Percentiles rank a stretch among this genome's conserved stretches.
phyloP scores from a whole-genome alignment of 495 filamentous ascomycete genomes.

The Patellaria atrata region DNA sequence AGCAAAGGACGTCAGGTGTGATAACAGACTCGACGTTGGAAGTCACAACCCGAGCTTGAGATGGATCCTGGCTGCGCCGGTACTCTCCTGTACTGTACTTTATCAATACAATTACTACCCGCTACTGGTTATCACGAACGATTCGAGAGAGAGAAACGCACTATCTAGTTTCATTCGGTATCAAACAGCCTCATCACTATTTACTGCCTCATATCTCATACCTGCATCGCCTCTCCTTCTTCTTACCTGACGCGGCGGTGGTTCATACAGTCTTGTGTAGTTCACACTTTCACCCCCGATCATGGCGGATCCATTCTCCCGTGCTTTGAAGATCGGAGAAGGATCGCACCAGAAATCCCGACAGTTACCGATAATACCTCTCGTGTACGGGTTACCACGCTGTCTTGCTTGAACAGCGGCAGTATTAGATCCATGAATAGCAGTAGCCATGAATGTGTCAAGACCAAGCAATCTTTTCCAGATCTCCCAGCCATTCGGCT shows the following conservation, averaged over 20 bases:
- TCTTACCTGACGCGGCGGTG: conserved; percentile 49
- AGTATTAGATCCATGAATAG: conserved; percentile 33
- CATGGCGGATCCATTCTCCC: conserved; percentile 57
- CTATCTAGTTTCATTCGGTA: too few relatives aligned
- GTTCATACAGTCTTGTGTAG: conserved; percentile 82
- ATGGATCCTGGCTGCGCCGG: too few relatives aligned
- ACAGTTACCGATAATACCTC: conserved; percentile 71
- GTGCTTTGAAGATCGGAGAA: conserved; percentile 61
- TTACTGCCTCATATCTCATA: conserved; percentile 17
- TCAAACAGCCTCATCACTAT: conserved; percentile 12
- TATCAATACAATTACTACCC: too few relatives aligned
- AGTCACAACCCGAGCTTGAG: too few relatives aligned
- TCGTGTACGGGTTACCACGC: conserved; percentile 68
- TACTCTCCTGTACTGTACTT: too few relatives aligned
- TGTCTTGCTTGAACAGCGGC: conserved; percentile 40
- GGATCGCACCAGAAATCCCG: conserved; percentile 94
- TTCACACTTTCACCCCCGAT: conserved; percentile 68
- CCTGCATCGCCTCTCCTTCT: conserved; percentile 20
- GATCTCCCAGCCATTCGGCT: conserved; percentile 51
- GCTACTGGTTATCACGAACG: too few relatives aligned
- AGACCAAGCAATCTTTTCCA: conserved; percentile 78
- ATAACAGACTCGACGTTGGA: too few relatives aligned
- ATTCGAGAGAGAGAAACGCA: too few relatives aligned
- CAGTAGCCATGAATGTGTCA: conserved; percentile 75
- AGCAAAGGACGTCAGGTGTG: too few relatives aligned